Base-by-base conservation (phyloP, 1,284 basidiomycete genomes). In the Dichomitus squalens region DNA sequence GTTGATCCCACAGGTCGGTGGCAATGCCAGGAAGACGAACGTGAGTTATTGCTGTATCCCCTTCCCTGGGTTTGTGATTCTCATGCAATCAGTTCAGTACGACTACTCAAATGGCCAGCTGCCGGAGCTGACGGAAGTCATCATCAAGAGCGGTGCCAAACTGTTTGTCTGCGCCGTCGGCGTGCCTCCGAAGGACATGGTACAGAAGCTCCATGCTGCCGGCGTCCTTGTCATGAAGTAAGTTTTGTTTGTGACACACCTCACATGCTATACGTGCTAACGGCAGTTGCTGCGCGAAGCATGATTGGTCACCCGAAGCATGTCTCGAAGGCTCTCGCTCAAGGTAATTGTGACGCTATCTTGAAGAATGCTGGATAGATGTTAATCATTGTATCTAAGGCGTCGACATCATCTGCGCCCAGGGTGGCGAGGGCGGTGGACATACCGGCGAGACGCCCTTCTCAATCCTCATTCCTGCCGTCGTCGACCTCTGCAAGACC, bases 301-400 rank as follows among this genome's bases (percentile, higher is more conserved):
- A 95, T 96, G 91, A 80, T 96, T 58, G 93, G 92, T 23, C 88
- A 92, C 66, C 90, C 90, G n/a, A 95, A 92, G 85, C 93, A 95
- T 67, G 92, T 91, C 50, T 70, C 75, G 27, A 93, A 93, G 73
- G 93, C 91, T 6, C 79, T 94, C 23, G 88, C 83, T 8, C 85
- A 85, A 71, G 88, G 86, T 82, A 55, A 47, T 65, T 43, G 21
- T 2, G 6, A 51, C 47, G 43, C 31, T 36, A 11, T n/a, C 9
- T 18, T 11, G 20, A 6, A 6, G 6, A 0, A 40, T 44, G 33
- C 8, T 21, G 27, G 6, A 21, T 43, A 29, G 38, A n/a, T 36
- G 18, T 8, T 38, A 23, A 29, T 52, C 44, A 21, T 39, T 35
- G 35, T 55, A 61, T 52, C 18, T 31, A 36, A 79, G 91, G 92